Evolutionary conservation across 163 green algal genomes (phyloP).

Genomic region (Scenedesmus sp.): DNA sequence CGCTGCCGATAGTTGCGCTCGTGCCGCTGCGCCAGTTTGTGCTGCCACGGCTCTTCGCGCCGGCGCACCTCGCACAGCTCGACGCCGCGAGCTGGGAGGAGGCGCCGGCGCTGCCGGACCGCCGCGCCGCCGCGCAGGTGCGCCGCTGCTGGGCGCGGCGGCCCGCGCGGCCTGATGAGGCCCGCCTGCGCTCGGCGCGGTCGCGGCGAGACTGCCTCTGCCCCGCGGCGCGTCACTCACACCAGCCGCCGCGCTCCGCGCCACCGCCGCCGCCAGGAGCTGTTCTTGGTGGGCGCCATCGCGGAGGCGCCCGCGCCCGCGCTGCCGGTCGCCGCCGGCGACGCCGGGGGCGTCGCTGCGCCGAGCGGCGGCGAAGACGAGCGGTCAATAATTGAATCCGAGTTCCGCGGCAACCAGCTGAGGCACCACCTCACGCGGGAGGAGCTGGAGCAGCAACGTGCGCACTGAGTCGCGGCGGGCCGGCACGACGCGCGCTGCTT

Average conservation of each 20-base stretch:
- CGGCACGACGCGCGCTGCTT: too few relatives aligned
- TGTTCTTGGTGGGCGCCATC: slow-evolving; percentile 14
- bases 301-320: neutral
- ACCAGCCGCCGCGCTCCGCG: neutral
- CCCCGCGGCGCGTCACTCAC: neutral
- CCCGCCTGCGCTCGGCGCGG: neutral
- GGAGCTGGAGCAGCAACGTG: slow-evolving; percentile 17
- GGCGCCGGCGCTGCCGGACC: slow-evolving; percentile 20
- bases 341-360: neutral
- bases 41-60: slow-evolving; percentile 60
- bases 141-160: neutral
- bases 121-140: slow-evolving; percentile 15
- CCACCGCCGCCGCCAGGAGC: slow-evolving; percentile 2
- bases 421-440: slow-evolving; percentile 28
- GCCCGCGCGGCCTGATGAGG: neutral
- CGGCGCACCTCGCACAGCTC: slow-evolving; percentile 42
- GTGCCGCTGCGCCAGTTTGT: slow-evolving; percentile 78
- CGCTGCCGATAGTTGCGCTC: slow-evolving; percentile 85
- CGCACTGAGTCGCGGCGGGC: neutral
- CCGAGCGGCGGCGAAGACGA: too few relatives aligned
- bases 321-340: slow-evolving; percentile 12
- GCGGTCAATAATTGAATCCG: too few relatives aligned
- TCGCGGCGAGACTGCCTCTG: neutral
- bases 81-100: slow-evolving; percentile 49
- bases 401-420: slow-evolving; percentile 12